These are phyloP conservation scores for Cutaneotrichosporon dermatis DNA, from an alignment of 1,284 basidiomycete species.

Conservation along the genomic window DNA sequence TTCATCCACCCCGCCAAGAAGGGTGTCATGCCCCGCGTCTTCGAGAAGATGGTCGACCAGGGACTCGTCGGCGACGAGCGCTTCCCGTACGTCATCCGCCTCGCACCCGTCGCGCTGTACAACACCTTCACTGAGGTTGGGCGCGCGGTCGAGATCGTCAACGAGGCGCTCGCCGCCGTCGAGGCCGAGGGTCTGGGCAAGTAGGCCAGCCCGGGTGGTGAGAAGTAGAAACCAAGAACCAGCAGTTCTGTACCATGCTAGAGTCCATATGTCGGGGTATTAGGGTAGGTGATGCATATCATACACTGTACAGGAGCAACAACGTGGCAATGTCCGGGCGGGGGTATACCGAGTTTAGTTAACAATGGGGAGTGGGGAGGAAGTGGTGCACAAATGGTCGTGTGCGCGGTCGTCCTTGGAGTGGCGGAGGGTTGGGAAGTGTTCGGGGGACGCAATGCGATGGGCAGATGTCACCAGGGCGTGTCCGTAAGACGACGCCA, in stretches of 20 bases:
- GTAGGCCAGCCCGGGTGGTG: neutral
- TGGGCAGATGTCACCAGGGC: too few relatives aligned
- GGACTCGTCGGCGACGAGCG: slow-evolving; percentile 88
- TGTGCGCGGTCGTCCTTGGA: too few relatives aligned
- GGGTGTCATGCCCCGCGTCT: slow-evolving; percentile 67
- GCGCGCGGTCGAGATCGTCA: slow-evolving; percentile 60
- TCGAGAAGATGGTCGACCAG: slow-evolving; percentile 57
- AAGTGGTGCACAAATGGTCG: too few relatives aligned
- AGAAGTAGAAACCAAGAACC: too few relatives aligned
- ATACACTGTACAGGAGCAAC: neutral
- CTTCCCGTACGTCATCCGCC: slow-evolving; percentile 80
- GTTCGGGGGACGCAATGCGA: too few relatives aligned
- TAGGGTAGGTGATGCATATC: neutral
- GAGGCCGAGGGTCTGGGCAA: slow-evolving; percentile 10
- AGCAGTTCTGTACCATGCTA: too few relatives aligned
- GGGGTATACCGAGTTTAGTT: too few relatives aligned
- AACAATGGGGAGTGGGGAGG: too few relatives aligned
- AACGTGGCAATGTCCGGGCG: neutral
- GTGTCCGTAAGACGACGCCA: too few relatives aligned
- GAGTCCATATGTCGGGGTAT: too few relatives aligned
- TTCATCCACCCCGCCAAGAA: slow-evolving; percentile 60
- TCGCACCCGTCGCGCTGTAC: slow-evolving; percentile 79
- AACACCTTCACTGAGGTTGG: slow-evolving; percentile 74
- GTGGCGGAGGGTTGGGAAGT: too few relatives aligned
- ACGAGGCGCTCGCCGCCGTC: slow-evolving; percentile 51